Evolutionary conservation across 352 stramenopile genomes (phyloP), one percentile per base, ranked within the genome.

Genomic region (Pythium oligandrum): DNA sequence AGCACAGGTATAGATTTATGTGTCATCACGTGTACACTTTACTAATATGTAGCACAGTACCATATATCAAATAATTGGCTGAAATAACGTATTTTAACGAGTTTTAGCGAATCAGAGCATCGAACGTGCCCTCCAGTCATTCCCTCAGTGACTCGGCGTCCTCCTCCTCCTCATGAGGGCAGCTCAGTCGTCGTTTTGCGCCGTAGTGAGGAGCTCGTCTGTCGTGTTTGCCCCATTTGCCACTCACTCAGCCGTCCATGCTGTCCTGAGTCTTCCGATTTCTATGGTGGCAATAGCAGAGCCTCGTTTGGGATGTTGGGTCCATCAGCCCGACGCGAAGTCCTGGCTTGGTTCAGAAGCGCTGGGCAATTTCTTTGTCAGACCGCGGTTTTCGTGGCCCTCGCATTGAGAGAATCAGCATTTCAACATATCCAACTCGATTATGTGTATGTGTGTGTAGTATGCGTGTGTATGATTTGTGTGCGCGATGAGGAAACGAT

Each of bases 361-460:
- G 62, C 62, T 70, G 62, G 62, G 62, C 62, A 70, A 47, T 66
- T 48, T 70, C 38, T 39, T 40, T 66, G 62, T 70, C 45, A 66
- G 62, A 66, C 62, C 51, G 57, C 48, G 62, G 56, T 70, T 55
- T 59, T 66, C 57, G 51, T 48, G 57, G 61, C 61, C 55, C 44
- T 59, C 62, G 57, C 62, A 66, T 57, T 51, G 62, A 60, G 57
- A 66, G 62, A 70, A 70, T 70, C 62, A 70, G 62, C 62, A 63
- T 66, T 61, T 70, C 62, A 44, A 70, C 62, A 70, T 55, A 57
- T 51, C 48, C 46, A 44, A 38, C 26, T 50, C 36, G 42, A 51
- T 34, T 51, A 7, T 11, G 52, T 61, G n/a, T 17, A 32, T 50
- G 40, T 49, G 8, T 44, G n/a, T 54, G 39, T 53, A 44, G 46